phyloP scores from a whole-genome alignment of 2,329 filamentous ascomycete species.

The Colletotrichum tamarilloi region DNA sequence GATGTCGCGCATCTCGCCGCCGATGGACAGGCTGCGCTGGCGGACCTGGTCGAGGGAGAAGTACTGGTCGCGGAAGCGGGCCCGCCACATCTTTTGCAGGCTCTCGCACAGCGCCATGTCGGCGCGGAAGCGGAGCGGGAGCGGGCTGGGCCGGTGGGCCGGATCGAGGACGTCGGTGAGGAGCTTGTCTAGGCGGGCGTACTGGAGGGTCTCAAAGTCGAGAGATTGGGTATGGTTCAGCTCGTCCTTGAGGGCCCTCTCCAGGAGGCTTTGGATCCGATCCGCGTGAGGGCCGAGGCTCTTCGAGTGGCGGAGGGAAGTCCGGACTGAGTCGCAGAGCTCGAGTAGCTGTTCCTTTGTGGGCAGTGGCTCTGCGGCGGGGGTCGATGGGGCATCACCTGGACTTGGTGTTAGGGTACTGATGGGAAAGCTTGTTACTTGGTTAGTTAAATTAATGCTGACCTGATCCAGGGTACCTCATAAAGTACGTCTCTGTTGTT shows the following conservation, averaged over 20 bases:
- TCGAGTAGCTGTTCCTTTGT: conserved; percentile 43
- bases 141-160: conserved; percentile 41
- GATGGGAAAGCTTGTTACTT: neutral
- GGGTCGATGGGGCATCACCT: conserved; percentile 14
- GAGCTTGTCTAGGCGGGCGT: conserved; percentile 56
- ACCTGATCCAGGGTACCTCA: conserved; percentile 29
- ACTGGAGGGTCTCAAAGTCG: conserved; percentile 51
- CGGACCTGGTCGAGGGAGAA: conserved; percentile 58
- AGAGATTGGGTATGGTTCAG: conserved; percentile 45
- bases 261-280: conserved; percentile 53
- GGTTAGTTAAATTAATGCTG: neutral
- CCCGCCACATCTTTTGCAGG: conserved; percentile 56
- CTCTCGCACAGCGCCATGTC: conserved; percentile 50
- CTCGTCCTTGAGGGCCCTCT: conserved; percentile 52
- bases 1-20: conserved; percentile 54
- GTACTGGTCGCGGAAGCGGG: conserved; percentile 56
- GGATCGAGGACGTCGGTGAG: conserved; percentile 51
- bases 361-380: conserved; percentile 9
- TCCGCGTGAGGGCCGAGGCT: conserved; percentile 46
- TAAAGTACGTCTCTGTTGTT: conserved; percentile 23
- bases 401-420: neutral
- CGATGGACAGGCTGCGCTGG: conserved; percentile 47
- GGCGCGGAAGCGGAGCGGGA: conserved; percentile 45
- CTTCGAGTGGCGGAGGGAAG: conserved; percentile 46
- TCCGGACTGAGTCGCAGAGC: conserved; percentile 56